These are phyloP conservation scores for Aspergillus tubingensis DNA, from an alignment of 2,329 filamentous ascomycete species.

Conservation along the genomic window DNA sequence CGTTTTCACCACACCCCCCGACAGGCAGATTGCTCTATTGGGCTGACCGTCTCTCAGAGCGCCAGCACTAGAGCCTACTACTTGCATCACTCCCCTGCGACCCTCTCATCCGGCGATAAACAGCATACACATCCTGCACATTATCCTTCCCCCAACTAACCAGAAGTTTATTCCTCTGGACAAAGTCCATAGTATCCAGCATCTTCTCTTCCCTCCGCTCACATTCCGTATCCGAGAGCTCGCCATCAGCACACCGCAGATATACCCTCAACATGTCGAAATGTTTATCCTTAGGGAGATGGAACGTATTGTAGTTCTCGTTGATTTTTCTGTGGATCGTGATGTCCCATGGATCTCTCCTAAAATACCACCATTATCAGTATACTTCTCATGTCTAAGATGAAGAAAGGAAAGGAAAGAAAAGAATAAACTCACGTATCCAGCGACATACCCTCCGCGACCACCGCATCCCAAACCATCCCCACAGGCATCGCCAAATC, in stretches of 20 bases:
- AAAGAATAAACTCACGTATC: neutral
- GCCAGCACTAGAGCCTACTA: too few species aligned
- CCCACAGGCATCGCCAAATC: conserved; percentile 32
- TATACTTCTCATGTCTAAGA: neutral
- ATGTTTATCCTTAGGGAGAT: neutral
- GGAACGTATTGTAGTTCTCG: neutral
- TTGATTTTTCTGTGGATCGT: neutral
- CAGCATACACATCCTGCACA: too few species aligned
- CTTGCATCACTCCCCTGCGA: too few species aligned
- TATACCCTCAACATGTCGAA: neutral
- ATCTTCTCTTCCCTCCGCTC: too few species aligned
- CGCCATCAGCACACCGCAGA: neutral
- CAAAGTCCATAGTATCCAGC: too few species aligned
- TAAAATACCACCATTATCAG: neutral
- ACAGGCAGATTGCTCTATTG: too few species aligned
- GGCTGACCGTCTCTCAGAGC: too few species aligned
- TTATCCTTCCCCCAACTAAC: too few species aligned
- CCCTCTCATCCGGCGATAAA: too few species aligned
- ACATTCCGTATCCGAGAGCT: neutral
- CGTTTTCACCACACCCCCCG: too few species aligned
- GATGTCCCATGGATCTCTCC: neutral
- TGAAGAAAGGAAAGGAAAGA: neutral
- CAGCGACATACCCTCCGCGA: neutral
- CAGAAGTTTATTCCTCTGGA: too few species aligned
- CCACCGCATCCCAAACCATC: conserved; percentile 16